Evolutionary conservation across 2,329 filamentous ascomycete genomes (phyloP).

Genomic region (Graphiopsis chlorocephala): DNA sequence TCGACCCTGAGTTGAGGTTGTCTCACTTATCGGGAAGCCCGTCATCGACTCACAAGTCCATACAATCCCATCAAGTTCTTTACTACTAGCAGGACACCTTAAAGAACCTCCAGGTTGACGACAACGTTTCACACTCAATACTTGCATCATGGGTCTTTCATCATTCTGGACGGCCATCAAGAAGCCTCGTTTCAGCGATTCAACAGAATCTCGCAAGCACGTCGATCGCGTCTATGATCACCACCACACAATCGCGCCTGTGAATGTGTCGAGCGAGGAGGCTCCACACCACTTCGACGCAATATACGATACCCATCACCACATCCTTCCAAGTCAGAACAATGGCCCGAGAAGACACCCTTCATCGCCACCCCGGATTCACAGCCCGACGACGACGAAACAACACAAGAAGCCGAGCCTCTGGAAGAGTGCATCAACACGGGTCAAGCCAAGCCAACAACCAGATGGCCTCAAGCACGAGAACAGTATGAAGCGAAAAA

Average conservation of each 20-base stretch:
- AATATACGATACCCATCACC: constrained; percentile 12
- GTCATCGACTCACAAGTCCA: neutral
- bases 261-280: neutral
- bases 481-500: constrained; percentile 3
- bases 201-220: constrained; percentile 11
- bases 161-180: constrained; percentile 14
- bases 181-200: constrained; percentile 4
- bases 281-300: constrained; percentile 7
- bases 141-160: constrained; percentile 7
- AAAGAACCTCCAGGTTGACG: neutral
- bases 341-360: neutral
- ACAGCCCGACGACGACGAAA: constrained; percentile 1
- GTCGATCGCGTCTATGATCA: neutral
- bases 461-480: neutral
- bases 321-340: neutral
- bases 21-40: neutral
- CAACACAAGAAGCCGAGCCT: neutral
- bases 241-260: neutral
- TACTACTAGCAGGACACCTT: neutral
- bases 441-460: neutral
- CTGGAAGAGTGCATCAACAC: neutral
- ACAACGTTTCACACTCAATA: neutral
- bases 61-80: neutral
- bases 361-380: constrained; percentile 11
- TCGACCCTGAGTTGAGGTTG: neutral